A percentile compares a stretch with the other conserved stretches of the same genome.
phyloP scores from a whole-genome alignment of 805 yeast genomes.

The Yueomyces sinensis region DNA sequence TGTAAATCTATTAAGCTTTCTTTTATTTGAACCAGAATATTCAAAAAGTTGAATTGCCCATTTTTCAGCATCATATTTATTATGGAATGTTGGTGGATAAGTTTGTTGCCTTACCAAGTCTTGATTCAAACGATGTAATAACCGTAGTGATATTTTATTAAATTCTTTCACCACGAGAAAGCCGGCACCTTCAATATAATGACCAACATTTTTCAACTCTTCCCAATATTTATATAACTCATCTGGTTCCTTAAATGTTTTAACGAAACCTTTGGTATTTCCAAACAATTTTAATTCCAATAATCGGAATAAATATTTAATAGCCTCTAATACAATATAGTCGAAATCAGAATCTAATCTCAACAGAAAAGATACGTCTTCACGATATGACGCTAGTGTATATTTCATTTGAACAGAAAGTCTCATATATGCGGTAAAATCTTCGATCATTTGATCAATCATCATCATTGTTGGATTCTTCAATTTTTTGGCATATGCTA shows the following conservation, averaged over 20 bases:
- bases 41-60: slow-evolving; percentile 62
- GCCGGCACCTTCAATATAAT: slow-evolving; percentile 68
- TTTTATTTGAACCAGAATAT: slow-evolving; percentile 59
- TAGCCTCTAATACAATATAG: slow-evolving; percentile 55
- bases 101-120: slow-evolving; percentile 62
- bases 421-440: slow-evolving; percentile 62
- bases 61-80: slow-evolving; percentile 32
- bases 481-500: slow-evolving; percentile 64
- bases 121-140: slow-evolving; percentile 53
- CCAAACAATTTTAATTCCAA: slow-evolving; percentile 69
- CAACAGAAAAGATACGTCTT: slow-evolving; percentile 57
- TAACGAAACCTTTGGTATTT: slow-evolving; percentile 55
- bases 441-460: slow-evolving; percentile 88
- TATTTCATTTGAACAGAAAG: slow-evolving; percentile 65
- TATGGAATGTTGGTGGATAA: slow-evolving; percentile 38
- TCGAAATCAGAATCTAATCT: slow-evolving; percentile 55
- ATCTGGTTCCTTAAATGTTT: slow-evolving; percentile 86
- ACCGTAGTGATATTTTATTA: slow-evolving; percentile 45
- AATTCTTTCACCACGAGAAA: slow-evolving; percentile 71
- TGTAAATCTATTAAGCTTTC: slow-evolving; percentile 72
- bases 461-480: slow-evolving; percentile 86
- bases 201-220: slow-evolving; percentile 64
- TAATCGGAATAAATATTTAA: slow-evolving; percentile 54
- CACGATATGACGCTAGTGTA: slow-evolving; percentile 45
- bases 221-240: slow-evolving; percentile 75